These are phyloP conservation scores for Chlamydomonas reinhardtii DNA, from an alignment of 163 green algal genomes.

Conservation along the genomic window DNA sequence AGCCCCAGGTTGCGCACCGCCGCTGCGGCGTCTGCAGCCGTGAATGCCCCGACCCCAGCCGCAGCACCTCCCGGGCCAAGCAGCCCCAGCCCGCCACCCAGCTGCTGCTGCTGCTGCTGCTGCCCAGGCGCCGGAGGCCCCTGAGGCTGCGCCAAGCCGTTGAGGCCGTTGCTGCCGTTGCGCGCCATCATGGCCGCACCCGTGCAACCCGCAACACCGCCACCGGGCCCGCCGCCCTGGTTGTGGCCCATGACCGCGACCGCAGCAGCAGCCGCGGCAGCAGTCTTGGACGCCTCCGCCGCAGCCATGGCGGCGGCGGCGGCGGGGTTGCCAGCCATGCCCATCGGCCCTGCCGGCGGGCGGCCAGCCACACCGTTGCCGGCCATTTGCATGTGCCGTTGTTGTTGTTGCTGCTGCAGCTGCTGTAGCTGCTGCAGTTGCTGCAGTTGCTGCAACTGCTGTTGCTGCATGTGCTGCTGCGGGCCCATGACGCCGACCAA, in stretches of 20 bases:
- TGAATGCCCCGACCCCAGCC: too few relatives aligned
- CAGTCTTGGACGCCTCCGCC: slow-evolving; percentile 13
- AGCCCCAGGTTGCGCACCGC: too few relatives aligned
- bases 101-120: slow-evolving; percentile 3
- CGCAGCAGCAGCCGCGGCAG: slow-evolving; percentile 15
- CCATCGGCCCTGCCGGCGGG: neutral
- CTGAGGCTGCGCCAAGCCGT: neutral
- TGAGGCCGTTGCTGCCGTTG: neutral
- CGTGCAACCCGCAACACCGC: neutral
- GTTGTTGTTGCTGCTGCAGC: neutral
- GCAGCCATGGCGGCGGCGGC: neutral
- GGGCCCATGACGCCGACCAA: too few relatives aligned
- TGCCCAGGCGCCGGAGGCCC: neutral
- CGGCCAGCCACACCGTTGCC: neutral
- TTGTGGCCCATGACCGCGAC: slow-evolving; percentile 12
- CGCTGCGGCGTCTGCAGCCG: too few relatives aligned
- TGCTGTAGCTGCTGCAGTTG: slow-evolving; percentile 22
- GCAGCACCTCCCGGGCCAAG: neutral
- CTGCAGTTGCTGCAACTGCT: slow-evolving; percentile 10
- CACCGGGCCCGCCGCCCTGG: slow-evolving; percentile 11
- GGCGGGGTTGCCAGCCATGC: neutral
- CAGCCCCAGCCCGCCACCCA: neutral
- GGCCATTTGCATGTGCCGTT: neutral
- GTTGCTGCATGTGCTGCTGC: neutral
- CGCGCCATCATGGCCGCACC: neutral